Evolutionary conservation across 345 rosid genomes (phyloP), one percentile per base, ranked within the genome.

Genomic region (Psidium friedrichsthalianum): DNA sequence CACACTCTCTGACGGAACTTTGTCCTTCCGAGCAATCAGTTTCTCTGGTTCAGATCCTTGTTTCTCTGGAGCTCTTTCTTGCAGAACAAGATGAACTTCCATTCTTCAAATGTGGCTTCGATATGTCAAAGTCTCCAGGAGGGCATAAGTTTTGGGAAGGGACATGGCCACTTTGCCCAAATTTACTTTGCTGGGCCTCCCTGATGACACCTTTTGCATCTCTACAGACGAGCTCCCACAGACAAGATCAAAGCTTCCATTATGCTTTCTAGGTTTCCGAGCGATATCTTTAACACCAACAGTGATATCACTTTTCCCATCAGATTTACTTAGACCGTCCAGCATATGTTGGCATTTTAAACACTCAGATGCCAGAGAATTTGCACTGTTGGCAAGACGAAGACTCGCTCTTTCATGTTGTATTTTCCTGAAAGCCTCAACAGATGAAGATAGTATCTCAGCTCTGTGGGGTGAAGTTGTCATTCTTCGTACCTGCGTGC

Each of bases 381-480:
- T 90, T 82, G 86, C 84, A 85, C 64, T 42, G 54, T 88, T 82
- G 56, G 88, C 85, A 84, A 83, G 76, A 85, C 6, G 86, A 84
- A 74, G 88, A 84, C 87, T 87, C 61, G 90, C 94, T 86, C 97
- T 89, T 86, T 93, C 95, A 89, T 89, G 91, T 83, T 94, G 96
- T 88, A 94, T 93, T 89, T 94, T 91, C 88, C 90, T 92, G 84
- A 94, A 94, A 82, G 95, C 95, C 90, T 94, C 96, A 56, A 93
- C 83, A 32, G 96, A 94, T 90, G 96, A 94, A 58, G 96, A 92
- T 27, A 94, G 84, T 88, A 94, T 91, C 90, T 93, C 97, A 6
- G 95, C 97, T 90, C 90, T 91, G 88, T 94, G 95, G 52, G 97
- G 91, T 84, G 95, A 93, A 86, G 93, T 92, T 40, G 95, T 92